Conservation (phyloP, 2,329 filamentous ascomycete species). For the Xylariaceae sp. region DNA sequence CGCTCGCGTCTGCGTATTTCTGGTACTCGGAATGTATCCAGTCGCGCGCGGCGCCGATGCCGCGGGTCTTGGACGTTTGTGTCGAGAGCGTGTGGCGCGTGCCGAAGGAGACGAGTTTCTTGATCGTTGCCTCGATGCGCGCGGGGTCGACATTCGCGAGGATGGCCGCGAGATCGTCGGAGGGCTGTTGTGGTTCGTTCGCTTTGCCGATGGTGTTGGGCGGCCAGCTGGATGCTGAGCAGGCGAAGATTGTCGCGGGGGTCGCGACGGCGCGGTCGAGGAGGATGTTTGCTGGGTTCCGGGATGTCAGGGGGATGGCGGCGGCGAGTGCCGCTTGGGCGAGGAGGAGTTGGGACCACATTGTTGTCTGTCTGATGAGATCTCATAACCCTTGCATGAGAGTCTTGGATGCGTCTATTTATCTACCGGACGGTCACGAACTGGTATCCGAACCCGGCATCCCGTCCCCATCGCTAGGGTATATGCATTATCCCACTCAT, state of each 20-base stretch:
- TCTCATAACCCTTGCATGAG: background rate
- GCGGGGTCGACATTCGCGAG: slow-evolving; percentile 33
- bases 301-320: slow-evolving; percentile 19
- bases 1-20: slow-evolving; percentile 41
- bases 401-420: background rate
- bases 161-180: slow-evolving; percentile 26
- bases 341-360: slow-evolving; percentile 16
- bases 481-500: background rate
- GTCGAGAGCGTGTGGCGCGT: slow-evolving; percentile 52
- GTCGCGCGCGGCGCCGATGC: slow-evolving; percentile 52
- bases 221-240: slow-evolving; percentile 30
- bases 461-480: slow-evolving; percentile 1
- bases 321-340: slow-evolving; percentile 16
- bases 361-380: background rate
- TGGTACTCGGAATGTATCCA: slow-evolving; percentile 50
- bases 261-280: background rate
- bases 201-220: slow-evolving; percentile 25
- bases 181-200: slow-evolving; percentile 29
- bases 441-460: background rate
- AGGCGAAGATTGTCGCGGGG: slow-evolving; percentile 19
- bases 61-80: slow-evolving; percentile 45
- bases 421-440: background rate
- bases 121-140: slow-evolving; percentile 46
- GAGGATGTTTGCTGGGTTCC: slow-evolving; percentile 22
- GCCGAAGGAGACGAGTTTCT: slow-evolving; percentile 50